A percentile compares a stretch with the other conserved stretches of the same genome.
Conservation (phyloP, 2,329 filamentous ascomycete species). For the Alternaria angustiovoidea region DNA sequence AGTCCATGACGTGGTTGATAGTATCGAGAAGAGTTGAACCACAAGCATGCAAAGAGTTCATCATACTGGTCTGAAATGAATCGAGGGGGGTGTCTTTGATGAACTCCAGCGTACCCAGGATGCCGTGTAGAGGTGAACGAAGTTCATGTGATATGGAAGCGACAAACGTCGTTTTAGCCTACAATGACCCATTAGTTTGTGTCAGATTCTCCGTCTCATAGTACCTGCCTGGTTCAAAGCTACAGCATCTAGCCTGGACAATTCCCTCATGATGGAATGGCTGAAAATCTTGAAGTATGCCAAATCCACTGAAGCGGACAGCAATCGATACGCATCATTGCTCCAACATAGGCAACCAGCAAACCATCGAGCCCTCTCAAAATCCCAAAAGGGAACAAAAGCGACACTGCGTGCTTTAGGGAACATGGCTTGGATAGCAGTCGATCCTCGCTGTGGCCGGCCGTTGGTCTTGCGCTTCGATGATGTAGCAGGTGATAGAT, state of each 20-base stretch:
- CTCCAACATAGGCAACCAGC: slow-evolving; percentile 49
- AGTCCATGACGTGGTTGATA: slow-evolving; percentile 46
- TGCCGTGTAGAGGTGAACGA: slow-evolving; percentile 53
- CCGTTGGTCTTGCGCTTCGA: slow-evolving; percentile 11
- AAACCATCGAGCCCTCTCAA: slow-evolving; percentile 48
- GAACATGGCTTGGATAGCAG: slow-evolving; percentile 63
- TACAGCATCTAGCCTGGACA: slow-evolving; percentile 61
- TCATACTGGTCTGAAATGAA: slow-evolving; percentile 55
- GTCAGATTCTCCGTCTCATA: neutral
- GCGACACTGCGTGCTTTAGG: slow-evolving; percentile 46
- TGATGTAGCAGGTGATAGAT: neutral
- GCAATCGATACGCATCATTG: slow-evolving; percentile 36
- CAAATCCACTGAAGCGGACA: slow-evolving; percentile 42
- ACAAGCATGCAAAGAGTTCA: slow-evolving; percentile 55
- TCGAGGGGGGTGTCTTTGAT: slow-evolving; percentile 54
- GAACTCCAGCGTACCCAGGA: slow-evolving; percentile 59
- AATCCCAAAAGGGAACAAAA: slow-evolving; percentile 53
- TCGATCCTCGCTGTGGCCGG: slow-evolving; percentile 40
- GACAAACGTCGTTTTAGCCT: slow-evolving; percentile 62
- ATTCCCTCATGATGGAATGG: slow-evolving; percentile 65
- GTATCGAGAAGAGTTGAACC: slow-evolving; percentile 61
- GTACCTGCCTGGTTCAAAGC: slow-evolving; percentile 43
- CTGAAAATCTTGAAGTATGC: slow-evolving; percentile 49
- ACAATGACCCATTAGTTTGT: neutral
- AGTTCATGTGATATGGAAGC: slow-evolving; percentile 63